Evolutionary conservation across 768 basidiomycete genomes (phyloP).

Genomic region (Kwoniella dendrophila): DNA sequence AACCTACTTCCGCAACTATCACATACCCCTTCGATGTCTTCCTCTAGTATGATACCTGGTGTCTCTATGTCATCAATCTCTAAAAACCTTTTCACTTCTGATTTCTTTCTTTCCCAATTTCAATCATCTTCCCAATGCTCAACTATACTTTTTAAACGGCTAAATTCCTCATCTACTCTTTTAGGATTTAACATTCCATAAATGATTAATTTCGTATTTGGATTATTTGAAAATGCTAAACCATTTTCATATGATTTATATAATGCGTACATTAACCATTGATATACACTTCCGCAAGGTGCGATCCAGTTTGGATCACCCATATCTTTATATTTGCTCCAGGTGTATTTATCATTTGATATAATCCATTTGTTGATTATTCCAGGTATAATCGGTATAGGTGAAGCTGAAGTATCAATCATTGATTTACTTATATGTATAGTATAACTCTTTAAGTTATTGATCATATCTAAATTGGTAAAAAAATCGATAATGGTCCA

Average conservation of each 20-base stretch:
- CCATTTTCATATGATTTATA: background rate
- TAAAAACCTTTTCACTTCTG: background rate
- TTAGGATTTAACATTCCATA: background rate
- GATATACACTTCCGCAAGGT: background rate
- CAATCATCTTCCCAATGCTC: background rate
- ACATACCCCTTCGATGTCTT: background rate
- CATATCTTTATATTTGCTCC: background rate
- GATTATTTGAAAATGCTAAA: background rate
- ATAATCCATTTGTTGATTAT: background rate
- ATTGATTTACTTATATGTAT: constrained; percentile 1
- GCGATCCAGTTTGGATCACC: background rate
- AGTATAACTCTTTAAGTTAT: background rate
- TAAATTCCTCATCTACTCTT: constrained; percentile 1
- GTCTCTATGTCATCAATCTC: background rate
- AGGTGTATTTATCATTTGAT: background rate
- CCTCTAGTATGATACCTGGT: background rate
- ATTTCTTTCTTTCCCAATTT: constrained; percentile 1
- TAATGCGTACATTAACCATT: background rate
- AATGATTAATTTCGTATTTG: background rate
- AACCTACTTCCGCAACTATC: background rate
- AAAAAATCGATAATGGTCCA: background rate
- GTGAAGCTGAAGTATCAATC: background rate
- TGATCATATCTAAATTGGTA: background rate
- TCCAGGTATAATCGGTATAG: background rate
- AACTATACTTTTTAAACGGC: background rate